Evolutionary conservation across 441 rosid genomes (phyloP).

Genomic region (California macrophylla): DNA sequence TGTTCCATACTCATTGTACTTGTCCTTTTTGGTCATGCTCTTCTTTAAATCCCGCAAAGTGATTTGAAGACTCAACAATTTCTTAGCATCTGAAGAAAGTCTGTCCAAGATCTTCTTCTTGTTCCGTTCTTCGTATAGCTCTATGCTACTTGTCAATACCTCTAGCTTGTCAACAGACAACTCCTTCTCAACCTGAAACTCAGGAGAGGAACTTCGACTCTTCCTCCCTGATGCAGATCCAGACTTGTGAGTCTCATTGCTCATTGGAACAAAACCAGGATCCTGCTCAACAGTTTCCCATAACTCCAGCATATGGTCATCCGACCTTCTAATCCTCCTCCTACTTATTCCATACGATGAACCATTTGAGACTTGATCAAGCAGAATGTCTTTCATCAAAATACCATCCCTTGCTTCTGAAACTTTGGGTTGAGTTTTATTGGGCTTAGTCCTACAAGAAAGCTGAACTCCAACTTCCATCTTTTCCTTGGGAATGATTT

Average conservation of each 20-base stretch:
- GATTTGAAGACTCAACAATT: conserved; percentile 45
- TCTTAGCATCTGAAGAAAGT: conserved; percentile 58
- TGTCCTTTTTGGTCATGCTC: conserved; percentile 43
- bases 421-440: conserved; percentile 26
- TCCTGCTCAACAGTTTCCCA: conserved; percentile 49
- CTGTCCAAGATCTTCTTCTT: conserved; percentile 50
- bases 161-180: conserved; percentile 40
- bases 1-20: conserved; percentile 39
- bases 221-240: conserved; percentile 22
- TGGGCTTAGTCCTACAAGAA: conserved; percentile 29
- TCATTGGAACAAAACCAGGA: conserved; percentile 17
- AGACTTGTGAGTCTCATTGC: conserved; percentile 23
- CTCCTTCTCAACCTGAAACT: conserved; percentile 40
- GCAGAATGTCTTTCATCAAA: conserved; percentile 79
- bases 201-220: conserved; percentile 34
- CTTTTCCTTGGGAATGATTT: conserved; percentile 23
- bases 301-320: conserved; percentile 46
- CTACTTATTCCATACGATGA: conserved; percentile 40
- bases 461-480: conserved; percentile 27
- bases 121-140: conserved; percentile 30
- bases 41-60: conserved; percentile 50
- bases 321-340: conserved; percentile 24
- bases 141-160: conserved; percentile 34
- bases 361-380: conserved; percentile 67
- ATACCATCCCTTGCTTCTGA: conserved; percentile 34